Base-by-base conservation (phyloP, 306 rosid species). In the Prunus salicina region DNA sequence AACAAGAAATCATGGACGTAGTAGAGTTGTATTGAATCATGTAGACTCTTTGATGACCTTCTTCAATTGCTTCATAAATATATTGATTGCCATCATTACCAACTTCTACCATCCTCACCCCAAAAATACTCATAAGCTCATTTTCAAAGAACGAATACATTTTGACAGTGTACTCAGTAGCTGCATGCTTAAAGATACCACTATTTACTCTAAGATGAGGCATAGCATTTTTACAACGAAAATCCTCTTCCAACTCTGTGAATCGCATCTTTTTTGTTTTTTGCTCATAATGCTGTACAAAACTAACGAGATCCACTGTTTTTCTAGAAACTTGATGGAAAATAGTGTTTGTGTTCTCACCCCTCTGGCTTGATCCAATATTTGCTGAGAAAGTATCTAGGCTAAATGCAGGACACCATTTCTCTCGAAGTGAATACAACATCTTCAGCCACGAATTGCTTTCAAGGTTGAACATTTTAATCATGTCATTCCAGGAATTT, bases 401-500 rank as follows among this genome's bases (percentile, higher is more conserved):
- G 53, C 53, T 41, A 22, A 43, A 43, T 9, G 71, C 71, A 20
- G 53, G 71, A 20, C 52, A 43, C 71, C 71, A 66, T 43, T 66
- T 66, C 32, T 43, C 71, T 66, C 52, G 47, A 43, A 66, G 18
- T n/a, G 71, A 43, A 66, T 43, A 20, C 53, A 66, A 41, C 71
- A 43, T 66, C 32, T 66, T 41, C 51, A 66, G 71, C 71, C 71
- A 66, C n/a, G 53, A 12, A 43, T 66, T 43, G 47, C 82, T 79
- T 34, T 79, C 77, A 65, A 79, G 82, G 73, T 71, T 38, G 32
- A 61, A 72, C n/a, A 51, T 67, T n/a, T n/a, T n/a, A 32, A 79
- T 43, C 61, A 79, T 71, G n/a, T n/a, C 56, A 18, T 51, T 28
- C 73, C 82, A 65, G 13, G 61, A 58, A 13, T 22, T 9, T 38